These are phyloP conservation scores for Astrocystis sublimbata DNA, from an alignment of 495 filamentous ascomycete species.

Conservation along the genomic window DNA sequence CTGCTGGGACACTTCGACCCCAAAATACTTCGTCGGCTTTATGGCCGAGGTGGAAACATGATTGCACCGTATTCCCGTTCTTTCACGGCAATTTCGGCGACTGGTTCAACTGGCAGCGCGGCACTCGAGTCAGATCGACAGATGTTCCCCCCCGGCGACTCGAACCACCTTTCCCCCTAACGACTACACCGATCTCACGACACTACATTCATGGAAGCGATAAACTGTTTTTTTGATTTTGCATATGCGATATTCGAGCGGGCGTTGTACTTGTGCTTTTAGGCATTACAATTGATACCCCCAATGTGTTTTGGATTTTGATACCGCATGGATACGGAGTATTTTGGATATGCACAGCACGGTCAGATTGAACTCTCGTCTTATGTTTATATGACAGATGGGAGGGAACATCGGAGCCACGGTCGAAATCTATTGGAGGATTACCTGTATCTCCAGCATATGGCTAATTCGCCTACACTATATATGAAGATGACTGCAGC, in stretches of 20 bases:
- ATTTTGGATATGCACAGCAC: not conserved
- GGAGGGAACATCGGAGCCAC: too few species aligned
- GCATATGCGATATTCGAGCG: not conserved
- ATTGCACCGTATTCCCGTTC: not conserved
- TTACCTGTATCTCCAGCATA: too few species aligned
- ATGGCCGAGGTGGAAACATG: conserved; percentile 5
- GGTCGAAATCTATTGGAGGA: too few species aligned
- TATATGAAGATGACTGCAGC: too few species aligned
- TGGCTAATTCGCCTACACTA: too few species aligned
- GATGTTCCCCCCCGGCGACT: not conserved
- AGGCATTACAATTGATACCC: conserved; percentile 34
- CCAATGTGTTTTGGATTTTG: conserved; percentile 1
- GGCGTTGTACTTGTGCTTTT: conserved; percentile 22
- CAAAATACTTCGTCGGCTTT: conserved; percentile 47
- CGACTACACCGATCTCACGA: not conserved
- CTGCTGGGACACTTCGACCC: conserved; percentile 24
- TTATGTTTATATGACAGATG: too few species aligned
- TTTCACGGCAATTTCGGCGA: not conserved
- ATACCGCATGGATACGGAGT: not conserved
- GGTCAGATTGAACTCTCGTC: not conserved
- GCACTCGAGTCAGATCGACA: not conserved
- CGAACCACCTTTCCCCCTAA: not conserved
- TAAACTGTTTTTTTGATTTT: not conserved
- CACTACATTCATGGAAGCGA: not conserved
- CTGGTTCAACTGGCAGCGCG: not conserved